Evolutionary conservation across 2,329 filamentous ascomycete species (phyloP), one percentile per base, ranked within the genome.

Genomic region (Xylariomycetidae sp.): DNA sequence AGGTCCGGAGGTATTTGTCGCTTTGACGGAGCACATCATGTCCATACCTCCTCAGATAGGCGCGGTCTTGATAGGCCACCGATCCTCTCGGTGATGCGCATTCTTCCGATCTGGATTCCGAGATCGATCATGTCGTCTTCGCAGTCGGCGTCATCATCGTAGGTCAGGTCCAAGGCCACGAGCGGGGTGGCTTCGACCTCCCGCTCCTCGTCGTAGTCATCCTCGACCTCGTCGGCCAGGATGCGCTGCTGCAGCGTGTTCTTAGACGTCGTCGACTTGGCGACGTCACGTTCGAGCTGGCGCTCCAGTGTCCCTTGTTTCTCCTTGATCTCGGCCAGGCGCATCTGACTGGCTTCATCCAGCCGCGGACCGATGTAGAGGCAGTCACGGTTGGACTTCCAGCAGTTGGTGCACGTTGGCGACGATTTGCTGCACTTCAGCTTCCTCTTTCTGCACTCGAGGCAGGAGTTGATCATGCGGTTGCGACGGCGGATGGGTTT

Each of bases 321-420:
- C 56, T 88, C 83, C 60, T 88, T 88, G 55, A 88, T 80, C 50
- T 86, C 79, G 4, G 79, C 82, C 34, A 88, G 66, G 47, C 79
- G 79, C 46, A 79, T 68, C 56, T 85, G 80, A 33, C 76, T 76
- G 6, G 74, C 75, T 39, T 81, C 71, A 54, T 87, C 82, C n/a
- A 84, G 64, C 15, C 77, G 72, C 0, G 77, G 72, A 2, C 77
- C 74, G 22, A 86, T 67, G 51, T 83, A 85, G 23, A 83, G 52
- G 46, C 73, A 77, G 14, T 74, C 69, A 16, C 70, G 64, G 15
- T 56, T 62, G 19, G 69, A 68, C 46, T 71, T 72, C 42, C 60
- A 61, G 57, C 78, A 82, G 56, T 85, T 85, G 43, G 68, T 68
- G 53, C 84, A 90, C 39, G 85, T 82, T 31, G 82, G 72, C 14